Evolutionary conservation across 1,139 yeast species (phyloP), one percentile per base, ranked within the genome.

Genomic region (Entelexis paramagnoliae): DNA sequence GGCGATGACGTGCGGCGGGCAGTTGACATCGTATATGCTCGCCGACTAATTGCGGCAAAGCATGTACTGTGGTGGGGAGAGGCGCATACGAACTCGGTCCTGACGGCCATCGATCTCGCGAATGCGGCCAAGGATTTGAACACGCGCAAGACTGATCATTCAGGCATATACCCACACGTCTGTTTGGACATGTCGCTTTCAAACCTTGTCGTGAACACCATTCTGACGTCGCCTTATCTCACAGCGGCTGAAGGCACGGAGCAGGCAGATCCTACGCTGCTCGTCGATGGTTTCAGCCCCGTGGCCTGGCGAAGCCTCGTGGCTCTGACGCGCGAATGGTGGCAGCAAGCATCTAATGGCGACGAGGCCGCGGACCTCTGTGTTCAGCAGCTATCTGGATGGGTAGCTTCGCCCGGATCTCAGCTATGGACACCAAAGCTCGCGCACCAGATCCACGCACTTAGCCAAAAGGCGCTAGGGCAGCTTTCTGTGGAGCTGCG

Each of bases 171-270:
- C 65, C 78, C 81, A 36, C 81, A 84, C 20, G 81, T 80, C 4
- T 84, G 94, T 53, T 68, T 93, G 50, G 98, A 91, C 62, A 70
- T 93, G 36, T 82, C 81, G 46, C 72, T 93, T 26, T 80, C 82
- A 5, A 91, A 93, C 54, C 71, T 89, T 59, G 80, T 88, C 0
- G 80, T 91, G 51, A 91, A 89, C 63, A 86, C 97, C 0, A 77
- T 93, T 43, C 72, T 93, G 56, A 84, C 95, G 0, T 85, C 96
- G 34, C 75, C 95, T 0, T 69, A 87, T 44, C 79, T 88, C 52
- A 85, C 84, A 63, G 95, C 86, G 58, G 93, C 94, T 1, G 97
- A 89, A 63, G 97, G 96, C 5, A 73, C 88, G 1, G 94, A 83
- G 62, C 68, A 82, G 58, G 83, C 83, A 1, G 85, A 80, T 4